Evolutionary conservation across 805 yeast species (phyloP).

Genomic region (Saccharomycopsis sp.): DNA sequence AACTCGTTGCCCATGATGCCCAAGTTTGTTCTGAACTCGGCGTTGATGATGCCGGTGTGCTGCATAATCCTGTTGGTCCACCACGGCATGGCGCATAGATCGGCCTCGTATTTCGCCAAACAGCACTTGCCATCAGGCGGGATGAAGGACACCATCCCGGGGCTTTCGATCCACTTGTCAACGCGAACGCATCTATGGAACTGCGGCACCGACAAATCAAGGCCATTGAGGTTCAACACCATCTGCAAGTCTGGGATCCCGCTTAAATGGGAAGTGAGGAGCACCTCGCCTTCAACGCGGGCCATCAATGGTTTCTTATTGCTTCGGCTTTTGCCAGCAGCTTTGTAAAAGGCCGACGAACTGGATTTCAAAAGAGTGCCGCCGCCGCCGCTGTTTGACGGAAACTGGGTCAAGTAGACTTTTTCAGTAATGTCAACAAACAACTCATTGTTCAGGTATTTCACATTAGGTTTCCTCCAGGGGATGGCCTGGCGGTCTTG

Average conservation of each 20-base stretch:
- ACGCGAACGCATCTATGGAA: slow-evolving; percentile 64
- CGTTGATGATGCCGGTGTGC: slow-evolving; percentile 44
- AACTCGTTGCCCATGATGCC: slow-evolving; percentile 50
- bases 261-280: slow-evolving; percentile 58
- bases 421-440: slow-evolving; percentile 74
- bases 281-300: slow-evolving; percentile 51
- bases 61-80: slow-evolving; percentile 5
- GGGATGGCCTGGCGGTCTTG: slow-evolving; percentile 36
- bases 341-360: slow-evolving; percentile 23
- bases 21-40: slow-evolving; percentile 44
- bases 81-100: slow-evolving; percentile 28
- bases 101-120: slow-evolving; percentile 55
- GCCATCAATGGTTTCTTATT: slow-evolving; percentile 38
- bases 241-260: slow-evolving; percentile 70
- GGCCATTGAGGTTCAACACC: slow-evolving; percentile 38
- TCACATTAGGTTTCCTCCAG: slow-evolving; percentile 72
- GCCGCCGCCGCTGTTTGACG: slow-evolving; percentile 8
- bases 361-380: no score
- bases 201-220: slow-evolving; percentile 46
- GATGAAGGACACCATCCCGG: slow-evolving; percentile 51
- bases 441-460: slow-evolving; percentile 72
- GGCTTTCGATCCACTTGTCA: slow-evolving; percentile 39
- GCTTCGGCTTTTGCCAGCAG: slow-evolving; percentile 22
- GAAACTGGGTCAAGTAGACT: slow-evolving; percentile 30
- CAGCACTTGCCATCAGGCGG: slow-evolving; percentile 82